Conservation (phyloP, 441 rosid genomes). For the Hura crepitans region DNA sequence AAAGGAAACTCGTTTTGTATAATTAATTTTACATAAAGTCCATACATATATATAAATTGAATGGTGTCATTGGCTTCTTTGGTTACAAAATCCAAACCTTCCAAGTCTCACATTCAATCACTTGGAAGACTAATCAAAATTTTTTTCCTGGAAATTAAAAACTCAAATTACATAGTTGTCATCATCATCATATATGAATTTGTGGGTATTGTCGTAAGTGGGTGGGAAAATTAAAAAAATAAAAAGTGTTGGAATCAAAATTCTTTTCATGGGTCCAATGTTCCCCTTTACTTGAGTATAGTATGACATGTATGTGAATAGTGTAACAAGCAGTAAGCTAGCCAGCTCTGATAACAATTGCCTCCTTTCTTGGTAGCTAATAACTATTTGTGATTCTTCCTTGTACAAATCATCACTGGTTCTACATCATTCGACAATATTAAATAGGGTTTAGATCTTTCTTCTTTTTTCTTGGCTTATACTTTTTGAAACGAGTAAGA, state of each 20-base stretch:
- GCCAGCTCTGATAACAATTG: background rate
- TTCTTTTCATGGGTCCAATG: constrained; percentile 39
- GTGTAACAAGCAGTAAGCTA: constrained; percentile 12
- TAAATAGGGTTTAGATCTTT: no score
- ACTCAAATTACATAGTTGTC: background rate
- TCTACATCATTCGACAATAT: background rate
- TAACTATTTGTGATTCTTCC: constrained; percentile 15
- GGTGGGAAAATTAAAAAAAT: constrained; percentile 22
- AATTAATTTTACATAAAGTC: background rate
- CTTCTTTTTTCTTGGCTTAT: no score
- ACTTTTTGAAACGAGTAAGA: no score
- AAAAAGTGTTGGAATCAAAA: constrained; percentile 32
- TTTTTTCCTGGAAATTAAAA: constrained; percentile 2
- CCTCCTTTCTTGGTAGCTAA: no score
- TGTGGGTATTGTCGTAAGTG: no score
- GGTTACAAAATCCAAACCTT: constrained; percentile 17
- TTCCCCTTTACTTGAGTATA: constrained; percentile 16
- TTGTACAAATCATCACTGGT: background rate
- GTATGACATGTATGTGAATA: constrained; percentile 12
- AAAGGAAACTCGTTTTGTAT: background rate
- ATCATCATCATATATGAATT: constrained; percentile 22
- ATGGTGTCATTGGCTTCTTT: constrained; percentile 28
- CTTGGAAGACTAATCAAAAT: constrained; percentile 23
- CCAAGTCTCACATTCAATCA: no score
- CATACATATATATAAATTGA: constrained; percentile 5